A percentile compares a stretch with the other conserved stretches of the same genome.
phyloP scores from a whole-genome alignment of 768 basidiomycete genomes.

The Leccinellum luteum region DNA sequence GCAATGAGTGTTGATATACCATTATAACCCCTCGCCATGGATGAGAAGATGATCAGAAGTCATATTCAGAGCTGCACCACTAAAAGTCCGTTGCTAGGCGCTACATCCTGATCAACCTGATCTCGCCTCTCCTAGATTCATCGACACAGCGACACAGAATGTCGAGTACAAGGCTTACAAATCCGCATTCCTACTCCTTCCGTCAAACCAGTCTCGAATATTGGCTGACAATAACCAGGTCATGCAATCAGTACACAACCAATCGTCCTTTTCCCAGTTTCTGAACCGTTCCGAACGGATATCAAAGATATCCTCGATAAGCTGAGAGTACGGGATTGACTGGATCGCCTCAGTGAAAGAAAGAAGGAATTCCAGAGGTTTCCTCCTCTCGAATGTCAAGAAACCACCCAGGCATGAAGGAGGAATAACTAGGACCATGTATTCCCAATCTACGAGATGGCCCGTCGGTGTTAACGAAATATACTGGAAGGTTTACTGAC shows the following conservation, averaged over 20 bases:
- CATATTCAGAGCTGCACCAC: background rate
- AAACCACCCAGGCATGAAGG: conserved; percentile 1
- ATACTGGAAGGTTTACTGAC: conserved; percentile 17
- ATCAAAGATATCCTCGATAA: conserved; percentile 17
- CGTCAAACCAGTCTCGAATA: conserved; percentile 13
- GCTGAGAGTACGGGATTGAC: conserved; percentile 9
- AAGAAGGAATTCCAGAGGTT: conserved; percentile 5
- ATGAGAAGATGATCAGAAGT: background rate
- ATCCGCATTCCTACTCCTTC: background rate
- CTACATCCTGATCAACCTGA: background rate
- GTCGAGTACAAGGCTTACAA: background rate
- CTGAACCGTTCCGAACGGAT: conserved; percentile 17
- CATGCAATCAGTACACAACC: conserved; percentile 33
- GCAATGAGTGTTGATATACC: background rate
- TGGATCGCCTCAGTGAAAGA: conserved; percentile 3
- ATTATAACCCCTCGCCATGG: background rate
- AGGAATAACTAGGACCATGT: conserved; percentile 5
- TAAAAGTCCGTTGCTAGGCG: background rate
- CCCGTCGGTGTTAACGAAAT: background rate
- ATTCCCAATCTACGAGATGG: conserved; percentile 17
- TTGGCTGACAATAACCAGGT: conserved; percentile 15
- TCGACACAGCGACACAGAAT: too few species aligned
- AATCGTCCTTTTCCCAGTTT: conserved; percentile 30
- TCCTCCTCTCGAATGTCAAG: conserved; percentile 3
- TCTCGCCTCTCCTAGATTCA: background rate